Conservation (phyloP, 2,329 filamentous ascomycete genomes). For the Samsoniella hepiali region DNA sequence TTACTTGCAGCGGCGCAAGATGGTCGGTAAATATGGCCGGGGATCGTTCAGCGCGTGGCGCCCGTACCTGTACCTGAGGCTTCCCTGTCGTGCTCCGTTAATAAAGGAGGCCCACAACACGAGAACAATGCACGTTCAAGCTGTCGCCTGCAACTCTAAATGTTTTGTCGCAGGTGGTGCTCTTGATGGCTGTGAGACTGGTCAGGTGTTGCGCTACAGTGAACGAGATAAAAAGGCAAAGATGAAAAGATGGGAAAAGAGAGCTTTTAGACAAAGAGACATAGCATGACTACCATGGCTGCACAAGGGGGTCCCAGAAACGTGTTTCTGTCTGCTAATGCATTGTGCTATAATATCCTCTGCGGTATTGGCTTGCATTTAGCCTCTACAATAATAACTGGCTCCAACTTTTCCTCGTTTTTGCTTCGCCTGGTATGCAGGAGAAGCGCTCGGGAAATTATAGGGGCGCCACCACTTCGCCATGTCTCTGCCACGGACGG, state of each 20-base stretch:
- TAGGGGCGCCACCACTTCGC: neutral
- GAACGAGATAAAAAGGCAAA: neutral
- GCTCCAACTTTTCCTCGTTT: neutral
- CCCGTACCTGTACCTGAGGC: neutral
- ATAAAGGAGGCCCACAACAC: neutral
- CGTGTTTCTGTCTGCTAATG: neutral
- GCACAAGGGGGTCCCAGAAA: constrained; percentile 4
- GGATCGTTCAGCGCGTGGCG: neutral
- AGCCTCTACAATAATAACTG: neutral
- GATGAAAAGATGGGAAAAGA: neutral
- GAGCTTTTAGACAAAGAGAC: neutral
- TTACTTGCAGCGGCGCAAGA: neutral
- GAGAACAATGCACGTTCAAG: neutral
- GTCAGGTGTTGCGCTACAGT: neutral
- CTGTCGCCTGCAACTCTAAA: neutral
- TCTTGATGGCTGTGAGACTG: neutral
- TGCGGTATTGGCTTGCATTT: neutral
- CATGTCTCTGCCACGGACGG: neutral
- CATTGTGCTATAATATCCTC: neutral
- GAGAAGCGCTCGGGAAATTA: constrained; percentile 10
- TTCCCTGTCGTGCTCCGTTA: too few species aligned
- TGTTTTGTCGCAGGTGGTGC: neutral
- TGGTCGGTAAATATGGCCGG: neutral
- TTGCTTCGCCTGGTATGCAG: constrained; percentile 12
- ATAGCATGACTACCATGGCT: neutral